Conservation (phyloP, 345 rosid genomes). For the Psidium friedrichsthalianum region DNA sequence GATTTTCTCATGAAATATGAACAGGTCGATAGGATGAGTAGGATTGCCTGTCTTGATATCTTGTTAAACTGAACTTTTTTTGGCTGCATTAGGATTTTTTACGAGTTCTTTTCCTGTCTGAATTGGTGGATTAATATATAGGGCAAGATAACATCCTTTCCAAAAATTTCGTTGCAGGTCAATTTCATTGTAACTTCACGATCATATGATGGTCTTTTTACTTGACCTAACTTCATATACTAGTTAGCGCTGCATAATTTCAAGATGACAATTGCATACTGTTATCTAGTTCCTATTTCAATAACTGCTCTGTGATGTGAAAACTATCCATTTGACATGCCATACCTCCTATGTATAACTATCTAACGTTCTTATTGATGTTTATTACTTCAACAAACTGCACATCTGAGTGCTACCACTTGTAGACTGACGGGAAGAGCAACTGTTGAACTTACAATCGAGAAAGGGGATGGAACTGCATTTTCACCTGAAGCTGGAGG, state of each 20-base stretch:
- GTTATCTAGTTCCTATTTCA: not conserved
- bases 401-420: not conserved
- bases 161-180: not conserved
- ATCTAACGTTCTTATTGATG: not conserved
- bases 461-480: conserved; percentile 70
- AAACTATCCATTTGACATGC: not conserved
- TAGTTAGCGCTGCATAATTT: not conserved
- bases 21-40: not conserved
- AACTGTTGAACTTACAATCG: conserved; percentile 63
- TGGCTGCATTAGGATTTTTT: not conserved
- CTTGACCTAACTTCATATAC: not conserved
- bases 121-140: not conserved
- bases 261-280: not conserved
- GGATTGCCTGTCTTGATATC: not conserved
- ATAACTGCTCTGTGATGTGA: not conserved
- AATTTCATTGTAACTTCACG: not conserved
- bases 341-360: not conserved
- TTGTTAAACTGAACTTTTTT: not conserved
- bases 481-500: conserved; percentile 83
- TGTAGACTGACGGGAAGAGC: conserved; percentile 83
- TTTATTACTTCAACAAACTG: not conserved
- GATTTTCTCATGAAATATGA: not conserved
- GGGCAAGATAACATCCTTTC: not conserved
- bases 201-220: not conserved
- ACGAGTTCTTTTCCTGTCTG: not conserved